Base-by-base conservation (phyloP, 73 alveolate genomes). In the Diophrys appendiculata region DNA sequence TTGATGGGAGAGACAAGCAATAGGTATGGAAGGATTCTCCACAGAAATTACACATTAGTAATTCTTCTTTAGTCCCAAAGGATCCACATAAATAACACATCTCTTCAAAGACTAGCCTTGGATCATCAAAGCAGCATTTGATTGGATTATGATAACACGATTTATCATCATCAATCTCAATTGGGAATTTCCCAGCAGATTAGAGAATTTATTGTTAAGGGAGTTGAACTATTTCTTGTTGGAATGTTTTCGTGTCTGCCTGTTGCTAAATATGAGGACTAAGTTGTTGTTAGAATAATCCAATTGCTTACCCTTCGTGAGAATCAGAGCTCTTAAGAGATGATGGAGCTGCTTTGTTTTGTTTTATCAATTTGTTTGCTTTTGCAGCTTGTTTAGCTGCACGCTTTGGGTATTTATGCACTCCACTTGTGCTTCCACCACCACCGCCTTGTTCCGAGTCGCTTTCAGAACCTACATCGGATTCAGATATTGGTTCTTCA, bases 1-100 rank as follows among this genome's bases (percentile, higher is more conserved):
- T 80, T 1, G 73, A 75, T 11, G 75, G 86, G 72, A 78, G 30
- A 25, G 65, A 27, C 0, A 86, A n/a, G 74, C 93, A 86, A 35
- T 72, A 86, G 22, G 89, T 84, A 69, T 86, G 93, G 88, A 86
- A 86, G 52, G 82, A 53, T 68, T 86, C 93, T n/a, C 93, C 89
- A 71, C 93, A 86, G 29, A 86, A 54, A 54, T 80, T 79, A 72
- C 93, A 86, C 54, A 85, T 77, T 5, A 86, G 68, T 27, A 86
- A 69, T 33, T 80, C 86, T 27, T 80, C 83, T 29, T 74, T 53
- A 26, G 55, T 76, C 0, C 88, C 93, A 73, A 86, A 86, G 33
- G 93, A 72, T 13, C 93, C 93, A 65, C 93, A 86, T 26, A 86
- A 83, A 60, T 53, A 86, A 54, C 93, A 86, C 86, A 86, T 73